Evolutionary conservation across 2,329 filamentous ascomycete genomes (phyloP).

Genomic region (Paecilomyces dactylethromorphus): DNA sequence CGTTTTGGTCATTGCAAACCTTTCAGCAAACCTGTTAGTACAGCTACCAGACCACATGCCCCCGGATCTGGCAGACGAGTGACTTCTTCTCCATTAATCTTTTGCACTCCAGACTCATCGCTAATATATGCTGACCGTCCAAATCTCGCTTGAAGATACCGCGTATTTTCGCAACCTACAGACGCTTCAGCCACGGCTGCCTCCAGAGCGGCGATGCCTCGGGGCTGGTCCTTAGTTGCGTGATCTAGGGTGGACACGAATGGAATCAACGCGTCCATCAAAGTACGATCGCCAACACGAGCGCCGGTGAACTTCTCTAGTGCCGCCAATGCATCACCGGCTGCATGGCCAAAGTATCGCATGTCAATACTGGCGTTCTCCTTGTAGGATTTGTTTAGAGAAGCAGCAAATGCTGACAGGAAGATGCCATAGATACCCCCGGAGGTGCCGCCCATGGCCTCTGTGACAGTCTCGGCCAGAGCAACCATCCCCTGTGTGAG

Average conservation of each 20-base stretch:
- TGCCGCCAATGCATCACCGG: neutral
- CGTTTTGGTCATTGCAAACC: neutral
- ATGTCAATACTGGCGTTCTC: neutral
- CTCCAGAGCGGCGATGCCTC: neutral
- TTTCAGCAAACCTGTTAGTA: neutral
- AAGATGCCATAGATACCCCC: slow-evolving; percentile 51
- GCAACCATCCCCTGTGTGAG: slow-evolving; percentile 1
- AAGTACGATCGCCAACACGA: neutral
- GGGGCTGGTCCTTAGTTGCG: neutral
- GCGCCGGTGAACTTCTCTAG: neutral
- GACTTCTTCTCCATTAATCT: neutral
- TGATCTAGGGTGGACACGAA: neutral
- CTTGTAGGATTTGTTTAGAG: neutral
- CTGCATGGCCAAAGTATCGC: neutral
- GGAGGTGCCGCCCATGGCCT: slow-evolving; percentile 60
- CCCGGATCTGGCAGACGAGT: neutral
- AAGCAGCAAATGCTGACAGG: neutral
- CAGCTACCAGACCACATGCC: neutral
- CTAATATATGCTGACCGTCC: neutral
- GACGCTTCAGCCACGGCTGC: neutral
- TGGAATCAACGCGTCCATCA: neutral
- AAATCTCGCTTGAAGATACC: neutral
- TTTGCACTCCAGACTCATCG: neutral
- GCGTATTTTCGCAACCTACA: neutral
- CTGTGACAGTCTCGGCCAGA: slow-evolving; percentile 48